Base-by-base conservation (phyloP, 2,329 filamentous ascomycete genomes). In the Mycocentrospora acerina region DNA sequence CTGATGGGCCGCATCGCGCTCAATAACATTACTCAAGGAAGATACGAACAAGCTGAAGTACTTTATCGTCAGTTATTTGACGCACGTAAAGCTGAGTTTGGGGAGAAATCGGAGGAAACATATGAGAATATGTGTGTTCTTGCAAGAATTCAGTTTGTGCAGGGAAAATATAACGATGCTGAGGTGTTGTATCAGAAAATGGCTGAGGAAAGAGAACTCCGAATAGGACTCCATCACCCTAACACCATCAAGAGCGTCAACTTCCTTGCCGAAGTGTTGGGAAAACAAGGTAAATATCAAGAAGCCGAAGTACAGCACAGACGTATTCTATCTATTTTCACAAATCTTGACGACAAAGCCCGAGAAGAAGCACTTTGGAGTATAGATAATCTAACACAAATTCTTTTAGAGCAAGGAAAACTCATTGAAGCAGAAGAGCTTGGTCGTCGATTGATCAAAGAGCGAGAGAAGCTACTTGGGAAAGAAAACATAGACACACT, bases 341-440 rank as follows among this genome's bases (percentile, higher is more conserved):
- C 22, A 11, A 9, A 31, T n/a, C 19, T 12, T 5, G 15, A 39
- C 4, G 35, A 34, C 8, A 18, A 26, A 15, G 15, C 35, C 3
- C 39, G 38, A 15, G 24, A 28, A 19, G 24, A 25, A 3, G 42
- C 39, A 22, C 24, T 46, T 5, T 28, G 24, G n/a, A 45, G 16
- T 27, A 33, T 32, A 16, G 8, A 14, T 19, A 19, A 12, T 3
- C 33, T 44, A 10, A 31, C 35, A 14, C 26, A n/a, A n/a, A 24
- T 29, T 6, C 28, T 35, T 11, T 12, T 18, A 11, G 17, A 14
- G 4, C 34, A 28, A 17, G 35, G 25, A 9, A 41, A n/a, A 4
- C 24, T 35, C 9, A 24, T 13, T 2, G 22, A 39, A 24, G 24
- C 38, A 12, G 42, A 40, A 30, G 11, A n/a, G 6, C 12, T 45